Conservation (phyloP, 306 rosid species). For the Acacia confusa region DNA sequence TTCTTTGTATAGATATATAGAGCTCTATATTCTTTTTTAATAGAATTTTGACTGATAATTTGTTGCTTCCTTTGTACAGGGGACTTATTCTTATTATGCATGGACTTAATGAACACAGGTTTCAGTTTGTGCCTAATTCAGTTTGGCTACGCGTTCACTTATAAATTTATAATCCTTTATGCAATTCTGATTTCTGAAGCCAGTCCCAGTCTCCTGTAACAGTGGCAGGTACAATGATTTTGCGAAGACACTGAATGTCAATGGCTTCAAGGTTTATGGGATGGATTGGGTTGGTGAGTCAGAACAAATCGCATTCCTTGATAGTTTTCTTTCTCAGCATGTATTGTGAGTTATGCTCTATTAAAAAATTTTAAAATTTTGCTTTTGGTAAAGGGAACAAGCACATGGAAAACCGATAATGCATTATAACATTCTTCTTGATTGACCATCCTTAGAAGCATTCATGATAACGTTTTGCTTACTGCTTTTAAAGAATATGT, state of each 20-base stretch:
- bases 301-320: neutral
- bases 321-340: neutral
- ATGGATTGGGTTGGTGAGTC: constrained; percentile 97
- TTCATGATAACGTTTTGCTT: neutral
- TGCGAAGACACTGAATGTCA: constrained; percentile 79
- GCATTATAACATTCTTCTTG: neutral
- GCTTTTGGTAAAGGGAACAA: neutral
- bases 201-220: constrained; percentile 32
- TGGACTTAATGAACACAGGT: constrained; percentile 98
- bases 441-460: neutral
- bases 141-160: neutral
- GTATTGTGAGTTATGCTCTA: neutral
- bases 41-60: constrained; percentile 23
- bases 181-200: constrained; percentile 34
- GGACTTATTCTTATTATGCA: constrained; percentile 83
- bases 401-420: neutral
- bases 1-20: neutral
- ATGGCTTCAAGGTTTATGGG: constrained; percentile 85
- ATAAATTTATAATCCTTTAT: constrained; percentile 7
- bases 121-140: constrained; percentile 3
- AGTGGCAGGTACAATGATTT: constrained; percentile 81
- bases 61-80: constrained; percentile 53
- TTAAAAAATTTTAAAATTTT: neutral
- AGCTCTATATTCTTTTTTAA: neutral
- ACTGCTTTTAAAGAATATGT: neutral